Conservation (phyloP, 2,329 filamentous ascomycete genomes). For the Aspergillus transmontanensis region DNA sequence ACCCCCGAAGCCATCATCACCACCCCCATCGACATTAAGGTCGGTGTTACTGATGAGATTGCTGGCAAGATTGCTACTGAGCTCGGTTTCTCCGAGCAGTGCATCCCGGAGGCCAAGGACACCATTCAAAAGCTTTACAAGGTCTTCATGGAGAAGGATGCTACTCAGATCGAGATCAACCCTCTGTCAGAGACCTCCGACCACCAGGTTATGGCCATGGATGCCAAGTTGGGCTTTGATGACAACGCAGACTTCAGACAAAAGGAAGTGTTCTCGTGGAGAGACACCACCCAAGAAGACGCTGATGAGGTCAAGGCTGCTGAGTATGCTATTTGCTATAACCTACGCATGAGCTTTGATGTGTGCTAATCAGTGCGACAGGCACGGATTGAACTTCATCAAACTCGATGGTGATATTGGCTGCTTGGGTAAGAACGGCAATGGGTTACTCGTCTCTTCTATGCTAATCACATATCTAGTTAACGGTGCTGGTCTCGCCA, state of each 20-base stretch:
- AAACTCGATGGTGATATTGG: conserved; percentile 99
- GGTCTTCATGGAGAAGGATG: conserved; percentile 97
- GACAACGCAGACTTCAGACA: conserved; percentile 99
- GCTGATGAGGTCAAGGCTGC: conserved; percentile 96
- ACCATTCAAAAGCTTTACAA: conserved; percentile 99
- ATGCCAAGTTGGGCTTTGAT: conserved; percentile 98
- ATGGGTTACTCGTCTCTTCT: background rate
- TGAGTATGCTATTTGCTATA: conserved; percentile 57
- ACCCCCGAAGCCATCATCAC: conserved; percentile 94
- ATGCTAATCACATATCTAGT: conserved; percentile 51
- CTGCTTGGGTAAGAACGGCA: conserved; percentile 63
- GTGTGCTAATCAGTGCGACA: conserved; percentile 28
- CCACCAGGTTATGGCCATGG: conserved; percentile 98
- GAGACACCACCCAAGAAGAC: conserved; percentile 94
- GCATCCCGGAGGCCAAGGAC: conserved; percentile 90
- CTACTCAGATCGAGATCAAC: conserved; percentile 99
- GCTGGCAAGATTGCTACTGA: conserved; percentile 85
- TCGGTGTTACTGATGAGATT: conserved; percentile 93
- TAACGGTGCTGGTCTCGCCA: conserved; percentile 97
- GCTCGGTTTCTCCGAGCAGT: conserved; percentile 97
- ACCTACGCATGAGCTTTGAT: background rate
- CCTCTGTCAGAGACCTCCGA: conserved; percentile 97
- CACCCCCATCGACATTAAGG: conserved; percentile 90
- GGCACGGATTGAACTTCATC: conserved; percentile 92
- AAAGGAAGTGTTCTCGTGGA: conserved; percentile 92